These are phyloP conservation scores for Tillandsia leiboldiana DNA, from an alignment of 176 grass and related monocot species.

Conservation along the genomic window DNA sequence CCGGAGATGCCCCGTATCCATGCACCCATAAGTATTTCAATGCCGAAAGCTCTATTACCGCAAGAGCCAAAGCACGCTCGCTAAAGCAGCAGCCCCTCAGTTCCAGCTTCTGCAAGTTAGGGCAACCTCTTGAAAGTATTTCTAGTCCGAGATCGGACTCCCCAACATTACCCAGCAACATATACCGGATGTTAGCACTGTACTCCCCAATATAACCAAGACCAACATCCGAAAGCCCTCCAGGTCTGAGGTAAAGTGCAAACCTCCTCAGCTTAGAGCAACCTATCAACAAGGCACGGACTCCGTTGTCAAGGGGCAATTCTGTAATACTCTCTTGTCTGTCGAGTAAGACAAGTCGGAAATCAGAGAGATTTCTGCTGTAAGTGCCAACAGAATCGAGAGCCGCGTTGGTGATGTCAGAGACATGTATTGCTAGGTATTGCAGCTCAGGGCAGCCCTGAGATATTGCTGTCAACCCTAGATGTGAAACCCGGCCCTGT, in stretches of 20 bases:
- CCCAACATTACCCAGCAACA: slow-evolving; percentile 86
- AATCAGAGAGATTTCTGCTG: slow-evolving; percentile 80
- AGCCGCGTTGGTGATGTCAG: slow-evolving; percentile 96
- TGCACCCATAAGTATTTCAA: slow-evolving; percentile 98
- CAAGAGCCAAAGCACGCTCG: slow-evolving; percentile 66
- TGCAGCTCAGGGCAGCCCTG: slow-evolving; percentile 64
- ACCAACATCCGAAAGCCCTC: slow-evolving; percentile 68
- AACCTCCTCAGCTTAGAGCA: slow-evolving; percentile 83
- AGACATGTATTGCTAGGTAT: slow-evolving; percentile 74
- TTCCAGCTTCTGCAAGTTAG: slow-evolving; percentile 88
- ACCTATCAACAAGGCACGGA: slow-evolving; percentile 64
- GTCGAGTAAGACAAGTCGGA: slow-evolving; percentile 91
- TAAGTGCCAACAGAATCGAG: slow-evolving; percentile 57
- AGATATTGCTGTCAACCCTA: slow-evolving; percentile 58
- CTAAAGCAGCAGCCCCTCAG: slow-evolving; percentile 74
- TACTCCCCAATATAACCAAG: slow-evolving; percentile 77
- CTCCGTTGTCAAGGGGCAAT: slow-evolving; percentile 75
- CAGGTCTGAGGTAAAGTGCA: slow-evolving; percentile 89
- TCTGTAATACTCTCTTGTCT: slow-evolving; percentile 59
- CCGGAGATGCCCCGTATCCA: slow-evolving; percentile 62
- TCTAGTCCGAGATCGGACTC: slow-evolving; percentile 55
- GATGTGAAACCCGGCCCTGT: slow-evolving; percentile 66
- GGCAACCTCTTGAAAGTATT: slow-evolving; percentile 50
- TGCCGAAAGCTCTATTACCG: slow-evolving; percentile 48
- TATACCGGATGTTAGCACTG: slow-evolving; percentile 52